phyloP scores from a whole-genome alignment of 2,329 filamentous ascomycete genomes.

The Monilinia fructicola region DNA sequence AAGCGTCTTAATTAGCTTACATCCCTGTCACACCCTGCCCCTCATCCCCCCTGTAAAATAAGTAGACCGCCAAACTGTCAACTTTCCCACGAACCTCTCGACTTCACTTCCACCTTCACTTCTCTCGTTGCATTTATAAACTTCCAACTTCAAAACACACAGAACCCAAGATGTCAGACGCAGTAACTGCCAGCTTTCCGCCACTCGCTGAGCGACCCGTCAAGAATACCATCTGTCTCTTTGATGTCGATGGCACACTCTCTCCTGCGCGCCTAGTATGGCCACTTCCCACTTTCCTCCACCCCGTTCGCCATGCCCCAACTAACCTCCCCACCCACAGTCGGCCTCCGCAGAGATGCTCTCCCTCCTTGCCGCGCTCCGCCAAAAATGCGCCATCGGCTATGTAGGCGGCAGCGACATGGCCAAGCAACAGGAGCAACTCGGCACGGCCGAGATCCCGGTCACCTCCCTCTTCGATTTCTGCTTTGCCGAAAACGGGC shows the following conservation, averaged over 20 bases:
- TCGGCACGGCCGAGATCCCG: conserved; percentile 64
- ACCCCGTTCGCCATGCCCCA: not conserved
- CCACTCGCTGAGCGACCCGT: conserved; percentile 80
- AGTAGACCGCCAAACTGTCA: conserved; percentile 19
- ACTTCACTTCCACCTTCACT: conserved; percentile 1
- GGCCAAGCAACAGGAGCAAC: conserved; percentile 92
- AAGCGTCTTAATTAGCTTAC: not conserved
- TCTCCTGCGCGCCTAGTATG: conserved; percentile 76
- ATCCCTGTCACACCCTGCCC: conserved; percentile 6
- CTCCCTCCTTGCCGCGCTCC: conserved; percentile 71
- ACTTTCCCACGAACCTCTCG: not conserved
- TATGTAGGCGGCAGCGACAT: conserved; percentile 93
- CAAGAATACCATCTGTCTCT: conserved; percentile 91
- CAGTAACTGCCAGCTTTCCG: conserved; percentile 46
- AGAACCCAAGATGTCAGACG: conserved; percentile 16
- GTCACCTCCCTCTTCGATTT: conserved; percentile 93
- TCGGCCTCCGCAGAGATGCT: conserved; percentile 67
- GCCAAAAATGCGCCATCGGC: conserved; percentile 84
- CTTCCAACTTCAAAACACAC: not conserved
- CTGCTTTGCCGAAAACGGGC: conserved; percentile 95
- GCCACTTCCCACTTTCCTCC: conserved; percentile 36
- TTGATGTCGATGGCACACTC: conserved; percentile 94
- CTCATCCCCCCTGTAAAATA: conserved; percentile 10
- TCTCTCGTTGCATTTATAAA: not conserved
- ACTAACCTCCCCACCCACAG: conserved; percentile 4